Evolutionary conservation across 1,139 yeast genomes (phyloP), one percentile per base, ranked within the genome.

Genomic region (Zygoascus sp.): DNA sequence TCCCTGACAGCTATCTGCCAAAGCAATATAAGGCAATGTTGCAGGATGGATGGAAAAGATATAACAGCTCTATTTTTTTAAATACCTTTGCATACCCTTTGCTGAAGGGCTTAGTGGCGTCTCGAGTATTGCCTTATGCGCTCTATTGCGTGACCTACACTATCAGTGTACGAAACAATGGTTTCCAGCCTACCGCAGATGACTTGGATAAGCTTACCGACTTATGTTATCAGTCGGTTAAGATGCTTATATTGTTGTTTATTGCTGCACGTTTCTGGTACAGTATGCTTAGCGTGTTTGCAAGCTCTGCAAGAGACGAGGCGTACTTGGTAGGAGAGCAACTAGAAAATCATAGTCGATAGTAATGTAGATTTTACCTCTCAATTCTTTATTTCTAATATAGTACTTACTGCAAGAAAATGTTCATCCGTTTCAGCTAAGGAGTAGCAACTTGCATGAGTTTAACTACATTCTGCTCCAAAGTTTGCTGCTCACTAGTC

Each of bases 301-400:
- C 25, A 20, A 28, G 40, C 40, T 51, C 53, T 21, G 57, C 65
- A 25, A 52, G 67, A 30, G 70, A 66, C 46, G 63, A 62, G 28
- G 59, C 61, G 7, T 66, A 66, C 50, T 52, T 64, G 40, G 60
- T 64, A 23, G 68, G 68, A 16, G 61, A 61, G 42, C 63, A 59
- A 40, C 54, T 66, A 36, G 67, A 66, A 48, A 66, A 66, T 46
- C 46, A 40, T 11, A 30, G 17, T 15, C 11, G 34, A n/a, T n/a
- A 30, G 17, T 30, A n/a, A 30, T 30, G 15, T 30, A 30, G 34
- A 30, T 30, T 30, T 3, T 11, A 11, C 11, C 7, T 3, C 16
- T 13, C 17, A 11, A 30, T 13, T 3, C 17, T 30, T n/a, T n/a
- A n/a, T n/a, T n/a, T n/a, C n/a, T n/a, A n/a, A n/a, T n/a, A n/a